A percentile compares a stretch with the other conserved stretches of the same genome.
Evolutionary conservation across 805 yeast genomes (phyloP).

Genomic region (Brettanomyces custersianus): DNA sequence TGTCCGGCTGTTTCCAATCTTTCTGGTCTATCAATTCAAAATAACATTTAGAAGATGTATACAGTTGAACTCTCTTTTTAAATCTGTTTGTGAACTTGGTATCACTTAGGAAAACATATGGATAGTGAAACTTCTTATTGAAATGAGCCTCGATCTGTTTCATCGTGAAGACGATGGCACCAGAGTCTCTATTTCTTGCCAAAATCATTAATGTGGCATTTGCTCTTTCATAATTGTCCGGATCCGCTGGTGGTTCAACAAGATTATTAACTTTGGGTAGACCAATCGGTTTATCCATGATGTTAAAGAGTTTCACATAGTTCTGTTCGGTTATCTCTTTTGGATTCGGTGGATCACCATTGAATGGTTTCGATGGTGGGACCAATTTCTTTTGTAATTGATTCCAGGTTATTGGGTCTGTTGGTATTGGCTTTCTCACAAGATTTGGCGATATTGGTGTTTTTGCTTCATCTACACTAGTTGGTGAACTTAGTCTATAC

Average conservation of each 20-base stretch:
- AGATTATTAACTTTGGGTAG: constrained; percentile 40
- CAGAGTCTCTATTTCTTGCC: constrained; percentile 59
- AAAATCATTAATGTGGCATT: constrained; percentile 70
- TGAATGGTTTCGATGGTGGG: background rate
- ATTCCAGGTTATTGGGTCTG: too few relatives aligned
- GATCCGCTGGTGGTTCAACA: constrained; percentile 18
- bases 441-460: too few relatives aligned
- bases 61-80: constrained; percentile 31
- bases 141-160: constrained; percentile 53
- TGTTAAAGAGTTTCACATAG: constrained; percentile 27
- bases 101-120: constrained; percentile 76
- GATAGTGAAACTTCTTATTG: constrained; percentile 65
- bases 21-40: constrained; percentile 44
- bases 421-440: too few relatives aligned
- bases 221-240: constrained; percentile 33
- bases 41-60: constrained; percentile 33
- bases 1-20: constrained; percentile 39
- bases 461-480: too few relatives aligned
- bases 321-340: constrained; percentile 30
- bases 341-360: too few relatives aligned
- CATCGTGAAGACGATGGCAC: constrained; percentile 42
- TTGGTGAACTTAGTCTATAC: too few relatives aligned
- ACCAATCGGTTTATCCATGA: constrained; percentile 27
- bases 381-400: too few relatives aligned
- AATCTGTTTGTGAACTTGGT: constrained; percentile 52